Percentiles rank a stretch among this genome's conserved stretches.
phyloP scores from a whole-genome alignment of 2,329 filamentous ascomycete genomes.

The Stenocarpella maydis region DNA sequence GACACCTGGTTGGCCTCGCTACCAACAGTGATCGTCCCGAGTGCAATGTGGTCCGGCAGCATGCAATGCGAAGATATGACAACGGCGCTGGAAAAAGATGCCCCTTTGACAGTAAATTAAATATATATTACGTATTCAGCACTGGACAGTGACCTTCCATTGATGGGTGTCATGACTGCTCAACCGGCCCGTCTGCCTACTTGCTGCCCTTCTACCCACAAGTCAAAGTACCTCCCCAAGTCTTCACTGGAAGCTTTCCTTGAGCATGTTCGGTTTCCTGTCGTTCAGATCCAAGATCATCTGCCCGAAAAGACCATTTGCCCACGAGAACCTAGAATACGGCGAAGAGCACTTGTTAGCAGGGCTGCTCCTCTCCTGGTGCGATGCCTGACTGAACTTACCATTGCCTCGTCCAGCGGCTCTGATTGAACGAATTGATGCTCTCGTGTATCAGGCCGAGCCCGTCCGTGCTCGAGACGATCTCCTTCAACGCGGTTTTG shows the following conservation, averaged over 20 bases:
- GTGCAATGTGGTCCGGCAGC: not conserved
- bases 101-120: not conserved
- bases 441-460: constrained; percentile 85
- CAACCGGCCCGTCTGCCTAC: not conserved
- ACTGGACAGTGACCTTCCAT: not conserved
- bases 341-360: constrained; percentile 40
- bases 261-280: constrained; percentile 67
- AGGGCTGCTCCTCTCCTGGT: not conserved
- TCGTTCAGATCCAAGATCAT: constrained; percentile 78
- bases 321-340: constrained; percentile 79
- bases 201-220: not conserved
- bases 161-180: not conserved
- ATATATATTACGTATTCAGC: not conserved
- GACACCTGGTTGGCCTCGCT: not conserved
- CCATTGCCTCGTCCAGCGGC: constrained; percentile 54
- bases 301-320: constrained; percentile 88
- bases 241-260: constrained; percentile 48
- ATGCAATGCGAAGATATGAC: not conserved
- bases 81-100: no score
- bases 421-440: constrained; percentile 69
- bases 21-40: not conserved
- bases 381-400: constrained; percentile 36
- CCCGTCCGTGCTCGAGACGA: constrained; percentile 75
- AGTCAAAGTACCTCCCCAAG: no score
- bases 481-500: constrained; percentile 63